Percentiles rank a stretch among this genome's conserved stretches.
Conservation (phyloP, 2,329 filamentous ascomycete species). For the Scytalidium lignicola region DNA sequence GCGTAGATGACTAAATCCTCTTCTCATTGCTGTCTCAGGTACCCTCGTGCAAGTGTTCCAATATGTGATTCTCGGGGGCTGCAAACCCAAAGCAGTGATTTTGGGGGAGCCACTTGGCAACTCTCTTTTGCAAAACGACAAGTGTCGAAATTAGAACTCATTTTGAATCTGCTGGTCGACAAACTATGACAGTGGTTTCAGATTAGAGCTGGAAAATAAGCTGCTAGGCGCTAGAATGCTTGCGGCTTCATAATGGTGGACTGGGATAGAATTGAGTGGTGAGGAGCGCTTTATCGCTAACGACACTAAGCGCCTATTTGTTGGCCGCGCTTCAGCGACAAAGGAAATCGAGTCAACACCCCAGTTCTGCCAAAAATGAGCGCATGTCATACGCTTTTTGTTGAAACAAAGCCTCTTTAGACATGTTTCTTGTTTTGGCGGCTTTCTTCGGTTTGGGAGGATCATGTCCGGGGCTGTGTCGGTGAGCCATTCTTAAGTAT, state of each 20-base stretch:
- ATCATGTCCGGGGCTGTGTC: background rate
- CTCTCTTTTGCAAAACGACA: no score
- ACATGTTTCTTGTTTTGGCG: slow-evolving; percentile 12
- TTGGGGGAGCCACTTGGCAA: no score
- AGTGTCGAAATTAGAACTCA: background rate
- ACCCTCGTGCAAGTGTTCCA: no score
- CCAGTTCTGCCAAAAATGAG: slow-evolving; percentile 6
- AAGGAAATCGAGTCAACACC: slow-evolving; percentile 21
- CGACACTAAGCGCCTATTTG: slow-evolving; percentile 19
- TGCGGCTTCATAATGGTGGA: slow-evolving; percentile 8
- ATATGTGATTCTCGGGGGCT: no score
- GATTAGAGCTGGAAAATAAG: background rate
- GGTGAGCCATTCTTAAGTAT: slow-evolving; percentile 15
- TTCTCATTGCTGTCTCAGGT: no score
- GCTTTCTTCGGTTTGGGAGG: slow-evolving; percentile 5
- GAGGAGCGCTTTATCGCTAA: slow-evolving; percentile 16
- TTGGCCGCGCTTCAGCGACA: slow-evolving; percentile 20
- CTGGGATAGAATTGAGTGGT: slow-evolving; percentile 20
- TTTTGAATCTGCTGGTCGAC: background rate
- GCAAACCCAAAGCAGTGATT: no score
- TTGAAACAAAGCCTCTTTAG: slow-evolving; percentile 19
- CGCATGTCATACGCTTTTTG: slow-evolving; percentile 11
- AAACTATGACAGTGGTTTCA: background rate
- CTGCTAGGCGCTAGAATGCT: background rate
- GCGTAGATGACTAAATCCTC: no score